Evolutionary conservation across 768 basidiomycete genomes (phyloP), one percentile per base, ranked within the genome.

Genomic region (Russula olivacea): DNA sequence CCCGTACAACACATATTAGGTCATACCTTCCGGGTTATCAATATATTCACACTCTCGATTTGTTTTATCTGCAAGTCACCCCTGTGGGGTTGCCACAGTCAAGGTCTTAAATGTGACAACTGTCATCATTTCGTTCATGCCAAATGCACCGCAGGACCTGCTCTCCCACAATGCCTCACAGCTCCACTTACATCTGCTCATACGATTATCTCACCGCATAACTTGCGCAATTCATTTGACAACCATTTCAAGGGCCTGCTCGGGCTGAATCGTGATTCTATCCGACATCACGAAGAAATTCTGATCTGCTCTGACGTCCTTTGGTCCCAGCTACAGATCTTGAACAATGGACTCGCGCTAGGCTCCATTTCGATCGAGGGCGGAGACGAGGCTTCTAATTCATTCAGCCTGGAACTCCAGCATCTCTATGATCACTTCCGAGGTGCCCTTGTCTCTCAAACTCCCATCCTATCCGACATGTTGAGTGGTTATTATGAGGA

Each of bases 11-110:
- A 65, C 53, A 69, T 71, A 36, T 74, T 75, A 15, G 70, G 75
- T 36, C 89, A 92, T 69, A 68, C 70, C 1, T 86, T 93, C 71
- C 72, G 74, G 45, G 68, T 74, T 10, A 80, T 84, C 63, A 91
- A 87, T 68, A 72, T 89, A 48, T 92, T 93, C 74, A 87, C 84
- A 28, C 72, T 92, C 9, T 81, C 82, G n/a, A 77, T 87, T 10
- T 94, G 91, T 70, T 78, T 81, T 63, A 70, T 79, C 4, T 94
- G 91, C 71, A 77, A 73, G 21, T 72, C 79, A 48, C 91, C 91
- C 2, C 77, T 93, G 12, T 93, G 91, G 90, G 91, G 90, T 3
- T 78, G 75, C 53, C 72, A 77, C 15, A 73, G 73, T 40, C 91
- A 93, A 71, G 88, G 83, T 3, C 68, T 87, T 23, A 81, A 80